Evolutionary conservation across 306 rosid genomes (phyloP).

Genomic region (Pterocarpus macrocarpus): DNA sequence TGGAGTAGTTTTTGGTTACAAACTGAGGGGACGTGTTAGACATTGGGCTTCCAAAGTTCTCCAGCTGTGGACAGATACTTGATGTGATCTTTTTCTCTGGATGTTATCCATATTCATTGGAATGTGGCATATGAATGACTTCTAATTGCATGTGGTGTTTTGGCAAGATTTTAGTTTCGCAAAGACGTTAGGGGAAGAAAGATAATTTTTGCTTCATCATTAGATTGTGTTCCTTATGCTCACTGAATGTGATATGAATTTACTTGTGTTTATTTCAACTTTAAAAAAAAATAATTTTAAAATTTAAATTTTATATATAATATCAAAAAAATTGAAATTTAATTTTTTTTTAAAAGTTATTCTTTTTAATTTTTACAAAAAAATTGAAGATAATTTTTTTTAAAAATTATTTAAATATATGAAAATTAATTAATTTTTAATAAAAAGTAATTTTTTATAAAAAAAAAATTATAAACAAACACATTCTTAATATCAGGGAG

Average conservation of each 20-base stretch:
- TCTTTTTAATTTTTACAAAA: no score
- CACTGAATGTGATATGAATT: neutral
- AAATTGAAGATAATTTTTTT: no score
- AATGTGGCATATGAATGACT: neutral
- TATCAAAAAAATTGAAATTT: no score
- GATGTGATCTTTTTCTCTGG: conserved; percentile 33
- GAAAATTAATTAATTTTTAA: no score
- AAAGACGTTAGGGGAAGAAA: neutral
- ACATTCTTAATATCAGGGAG: no score
- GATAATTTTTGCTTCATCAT: neutral
- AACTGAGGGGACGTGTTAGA: conserved; percentile 68
- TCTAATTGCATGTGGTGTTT: neutral
- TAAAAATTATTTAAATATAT: no score
- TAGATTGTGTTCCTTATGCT: neutral
- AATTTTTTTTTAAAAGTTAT: no score
- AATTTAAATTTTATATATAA: no score
- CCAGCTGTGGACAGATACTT: conserved; percentile 61
- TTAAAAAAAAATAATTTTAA: no score
- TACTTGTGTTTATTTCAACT: no score
- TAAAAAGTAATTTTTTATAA: no score
- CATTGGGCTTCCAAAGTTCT: conserved; percentile 82
- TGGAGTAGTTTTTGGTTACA: conserved; percentile 78
- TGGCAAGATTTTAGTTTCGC: neutral
- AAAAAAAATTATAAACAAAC: no score
- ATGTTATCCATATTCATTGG: neutral